Percentiles rank a stretch among this genome's conserved stretches.
phyloP scores from a whole-genome alignment of 768 basidiomycete species.

The Gymnopilus dilepis region DNA sequence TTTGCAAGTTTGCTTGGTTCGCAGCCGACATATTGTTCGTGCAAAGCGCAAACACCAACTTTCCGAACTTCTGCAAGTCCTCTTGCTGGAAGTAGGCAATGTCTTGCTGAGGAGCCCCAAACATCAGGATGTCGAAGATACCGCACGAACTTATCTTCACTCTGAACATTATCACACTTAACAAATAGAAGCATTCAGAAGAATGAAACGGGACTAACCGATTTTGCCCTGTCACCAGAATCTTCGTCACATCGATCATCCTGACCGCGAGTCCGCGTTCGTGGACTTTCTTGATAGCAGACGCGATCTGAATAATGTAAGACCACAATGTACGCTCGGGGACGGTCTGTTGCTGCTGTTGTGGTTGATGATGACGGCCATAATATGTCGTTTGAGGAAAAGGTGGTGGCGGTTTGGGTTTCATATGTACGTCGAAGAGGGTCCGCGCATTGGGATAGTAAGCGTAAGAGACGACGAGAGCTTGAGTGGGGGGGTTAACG shows the following conservation, averaged over 20 bases:
- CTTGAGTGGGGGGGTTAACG: slow-evolving; percentile 49
- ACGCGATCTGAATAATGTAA: slow-evolving; percentile 89
- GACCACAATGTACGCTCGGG: slow-evolving; percentile 90
- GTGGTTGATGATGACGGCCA: slow-evolving; percentile 27
- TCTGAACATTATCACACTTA: slow-evolving; percentile 40
- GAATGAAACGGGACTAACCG: slow-evolving; percentile 48
- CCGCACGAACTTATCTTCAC: slow-evolving; percentile 89
- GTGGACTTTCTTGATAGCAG: slow-evolving; percentile 87
- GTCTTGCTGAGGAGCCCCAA: slow-evolving; percentile 67
- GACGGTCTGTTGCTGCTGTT: slow-evolving; percentile 43
- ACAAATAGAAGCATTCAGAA: neutral
- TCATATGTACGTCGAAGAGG: slow-evolving; percentile 79
- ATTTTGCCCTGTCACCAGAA: slow-evolving; percentile 89
- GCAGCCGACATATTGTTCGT: slow-evolving; percentile 68
- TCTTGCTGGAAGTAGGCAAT: slow-evolving; percentile 76
- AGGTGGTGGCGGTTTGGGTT: slow-evolving; percentile 48
- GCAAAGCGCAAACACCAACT: slow-evolving; percentile 80
- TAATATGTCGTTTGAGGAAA: slow-evolving; percentile 29
- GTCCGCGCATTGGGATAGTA: slow-evolving; percentile 87
- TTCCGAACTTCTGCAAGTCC: slow-evolving; percentile 86
- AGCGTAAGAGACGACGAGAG: slow-evolving; percentile 89
- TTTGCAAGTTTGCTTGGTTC: slow-evolving; percentile 63
- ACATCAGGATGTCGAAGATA: slow-evolving; percentile 82
- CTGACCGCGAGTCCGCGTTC: slow-evolving; percentile 80
- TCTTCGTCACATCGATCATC: slow-evolving; percentile 84